phyloP scores from a whole-genome alignment of 2,329 filamentous ascomycete genomes.

The Geosmithia putterillii region DNA sequence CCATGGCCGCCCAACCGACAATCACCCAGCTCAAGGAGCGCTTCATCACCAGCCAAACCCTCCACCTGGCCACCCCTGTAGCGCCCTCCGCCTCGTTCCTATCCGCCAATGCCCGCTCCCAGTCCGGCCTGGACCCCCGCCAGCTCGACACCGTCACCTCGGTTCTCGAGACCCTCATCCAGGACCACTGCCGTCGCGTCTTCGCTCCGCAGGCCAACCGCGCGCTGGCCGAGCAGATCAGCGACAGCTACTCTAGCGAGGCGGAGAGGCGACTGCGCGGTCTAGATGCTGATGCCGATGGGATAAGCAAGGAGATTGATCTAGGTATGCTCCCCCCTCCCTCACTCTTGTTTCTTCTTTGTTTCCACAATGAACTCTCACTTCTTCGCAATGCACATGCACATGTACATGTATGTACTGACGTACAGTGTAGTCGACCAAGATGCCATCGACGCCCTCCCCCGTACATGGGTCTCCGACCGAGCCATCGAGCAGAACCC shows the following conservation, averaged over 20 bases:
- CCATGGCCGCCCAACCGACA: constrained; percentile 1
- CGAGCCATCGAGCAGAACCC: constrained; percentile 24
- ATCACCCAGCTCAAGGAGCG: constrained; percentile 34
- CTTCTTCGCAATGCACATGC: neutral
- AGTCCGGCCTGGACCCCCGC: constrained; percentile 29
- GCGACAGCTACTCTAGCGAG: constrained; percentile 45
- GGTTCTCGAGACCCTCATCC: constrained; percentile 48
- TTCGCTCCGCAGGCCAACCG: constrained; percentile 58
- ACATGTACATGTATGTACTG: neutral
- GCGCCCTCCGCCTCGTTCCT: constrained; percentile 42
- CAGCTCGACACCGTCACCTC: constrained; percentile 43
- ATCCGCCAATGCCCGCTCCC: constrained; percentile 28
- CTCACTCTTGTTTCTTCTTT: neutral
- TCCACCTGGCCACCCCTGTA: constrained; percentile 46
- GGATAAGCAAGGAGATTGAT: constrained; percentile 27
- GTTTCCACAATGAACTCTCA: neutral
- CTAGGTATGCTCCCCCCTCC: constrained; percentile 20
- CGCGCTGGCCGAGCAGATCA: constrained; percentile 62
- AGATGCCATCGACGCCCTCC: constrained; percentile 31
- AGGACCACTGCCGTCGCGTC: constrained; percentile 52
- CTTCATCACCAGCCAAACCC: constrained; percentile 52
- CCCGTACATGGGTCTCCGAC: constrained; percentile 30
- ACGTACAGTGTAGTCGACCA: constrained; percentile 20
- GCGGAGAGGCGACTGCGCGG: constrained; percentile 25
- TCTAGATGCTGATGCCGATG: constrained; percentile 17